Base-by-base conservation (phyloP, 208 protist species). In the Sergeia podlipaevii region DNA sequence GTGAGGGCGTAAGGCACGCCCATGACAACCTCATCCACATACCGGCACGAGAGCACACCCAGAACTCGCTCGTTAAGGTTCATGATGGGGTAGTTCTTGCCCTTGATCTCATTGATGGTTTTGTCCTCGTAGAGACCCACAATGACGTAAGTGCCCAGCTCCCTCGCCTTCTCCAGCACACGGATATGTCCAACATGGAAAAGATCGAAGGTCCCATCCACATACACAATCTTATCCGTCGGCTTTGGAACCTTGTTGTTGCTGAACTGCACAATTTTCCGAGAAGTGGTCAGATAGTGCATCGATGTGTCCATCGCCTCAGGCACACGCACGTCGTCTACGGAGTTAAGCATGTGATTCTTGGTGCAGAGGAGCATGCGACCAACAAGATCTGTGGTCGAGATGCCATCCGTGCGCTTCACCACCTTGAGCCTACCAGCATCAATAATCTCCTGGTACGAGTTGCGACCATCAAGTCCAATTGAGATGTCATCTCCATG, bases 401-500 rank as follows among this genome's bases (percentile, higher is more conserved):
- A 98, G 20, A 99, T 97, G 37, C 97, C 96, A 44, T 97, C 86
- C 4, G 96, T 98, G 53, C 96, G 80, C 62, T 93, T 94, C 42
- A 98, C 88, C 26, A 94, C 88, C 49, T 89, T 93, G 55, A 98
- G 85, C 24, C 65, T 60, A 4, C 90, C 85, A 11, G 83, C 84
- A 54, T 91, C 85, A 62, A 98, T 98, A 62, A 98, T 96, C 27
- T 77, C 71, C 44, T 97, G 85, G 65, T 98, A 98, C 10, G 87
- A 87, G 73, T 98, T 97, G 50, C 81, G 85, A 20, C 97, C 97
- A 48, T 98, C 75, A 2, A 96, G 77, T 44, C 87, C 89, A n/a
- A 96, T 75, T 15, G 96, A 97, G 47, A 99, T 92, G 78, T 99
- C 98, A 61, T 99, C 97, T 36, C 98, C 98, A 75, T 99, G 98